These are phyloP conservation scores for Saccharata proteae DNA, from an alignment of 2,329 filamentous ascomycete species.

Conservation along the genomic window DNA sequence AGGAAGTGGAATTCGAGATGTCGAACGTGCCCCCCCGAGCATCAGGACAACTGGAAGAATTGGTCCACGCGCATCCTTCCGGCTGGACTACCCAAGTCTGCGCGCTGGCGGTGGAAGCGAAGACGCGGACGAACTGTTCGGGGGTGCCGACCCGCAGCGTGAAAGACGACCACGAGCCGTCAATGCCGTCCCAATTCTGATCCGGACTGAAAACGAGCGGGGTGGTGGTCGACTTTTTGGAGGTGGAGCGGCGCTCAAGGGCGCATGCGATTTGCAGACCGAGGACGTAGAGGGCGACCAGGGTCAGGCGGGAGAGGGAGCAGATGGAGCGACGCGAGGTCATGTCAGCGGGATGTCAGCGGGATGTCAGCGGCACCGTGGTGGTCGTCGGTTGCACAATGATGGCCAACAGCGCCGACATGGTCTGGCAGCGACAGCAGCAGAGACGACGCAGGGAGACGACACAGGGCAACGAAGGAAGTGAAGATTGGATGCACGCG, in stretches of 20 bases:
- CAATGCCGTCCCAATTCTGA: constrained; percentile 24
- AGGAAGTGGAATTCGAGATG: constrained; percentile 20
- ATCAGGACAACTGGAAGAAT: constrained; percentile 16
- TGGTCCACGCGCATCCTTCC: constrained; percentile 20
- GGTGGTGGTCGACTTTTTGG: constrained; percentile 16
- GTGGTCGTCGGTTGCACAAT: too few relatives aligned
- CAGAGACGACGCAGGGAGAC: too few relatives aligned
- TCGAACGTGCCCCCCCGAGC: constrained; percentile 19
- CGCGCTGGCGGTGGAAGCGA: constrained; percentile 22
- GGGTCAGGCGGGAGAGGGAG: too few relatives aligned
- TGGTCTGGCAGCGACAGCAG: too few relatives aligned
- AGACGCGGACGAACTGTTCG: constrained; percentile 17
- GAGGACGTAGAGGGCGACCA: too few relatives aligned
- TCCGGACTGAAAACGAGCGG: constrained; percentile 23
- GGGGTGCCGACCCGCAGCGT: constrained; percentile 18
- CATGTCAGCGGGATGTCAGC: too few relatives aligned
- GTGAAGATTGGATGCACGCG: too few relatives aligned
- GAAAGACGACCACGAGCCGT: constrained; percentile 22
- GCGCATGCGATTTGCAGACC: constrained; percentile 13
- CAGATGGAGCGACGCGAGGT: too few relatives aligned
- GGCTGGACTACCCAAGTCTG: constrained; percentile 23
- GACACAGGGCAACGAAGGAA: too few relatives aligned
- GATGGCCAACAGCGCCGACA: too few relatives aligned
- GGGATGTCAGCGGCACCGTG: too few relatives aligned
- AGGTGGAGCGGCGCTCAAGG: constrained; percentile 13